Base-by-base conservation (phyloP, 345 rosid species). In the Nasturtium officinale region DNA sequence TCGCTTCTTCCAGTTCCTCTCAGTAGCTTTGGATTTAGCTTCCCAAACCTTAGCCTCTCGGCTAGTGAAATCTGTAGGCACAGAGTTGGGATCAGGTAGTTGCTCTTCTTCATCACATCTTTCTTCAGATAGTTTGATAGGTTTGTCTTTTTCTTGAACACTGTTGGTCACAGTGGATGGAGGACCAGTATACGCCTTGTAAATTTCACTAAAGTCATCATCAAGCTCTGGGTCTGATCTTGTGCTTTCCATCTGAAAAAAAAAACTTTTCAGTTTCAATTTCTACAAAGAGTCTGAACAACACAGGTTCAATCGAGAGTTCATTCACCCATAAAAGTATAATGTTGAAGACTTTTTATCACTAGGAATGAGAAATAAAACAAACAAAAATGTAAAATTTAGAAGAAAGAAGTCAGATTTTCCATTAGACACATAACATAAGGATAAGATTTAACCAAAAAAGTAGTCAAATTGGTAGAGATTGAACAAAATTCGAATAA, bases 21-120 rank as follows among this genome's bases (percentile, higher is more conserved):
- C 99, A 12, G 97, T 95, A 52, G 99, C 99, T 80, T 90, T 95
- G 3, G 99, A 95, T 65, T 95, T 95, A 55, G 99, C 99, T 76
- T 95, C 98, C 99, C 99, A 95, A 67, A 92, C 90, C 85, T 95
- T 95, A 23, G 99, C 98, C 65, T 95, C 99, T 25, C 99, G 85
- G 79, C 99, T 95, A 18, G 97, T 95, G 73, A 95, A 95, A 80
- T 90, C 99, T 0, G 99, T 95, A 1, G 99, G 99, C 9, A 95
- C 99, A 33, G 99, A 96, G 79, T 95, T 87, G 0, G 94, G 98
- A 77, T 95, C 98, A n/a, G 83, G 94, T 25, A 82, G 90, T 70
- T 28, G 63, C 69, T 86, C 97, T 76, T 90, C 96, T 80, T 89
- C 96, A 7, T 84, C 96, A 4, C 87, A 79, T 45, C 78, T 92